Percentiles rank a stretch among this genome's conserved stretches.
These are phyloP conservation scores for Plenodomus biglobosus DNA, from an alignment of 2,329 filamentous ascomycete species.

Conservation along the genomic window DNA sequence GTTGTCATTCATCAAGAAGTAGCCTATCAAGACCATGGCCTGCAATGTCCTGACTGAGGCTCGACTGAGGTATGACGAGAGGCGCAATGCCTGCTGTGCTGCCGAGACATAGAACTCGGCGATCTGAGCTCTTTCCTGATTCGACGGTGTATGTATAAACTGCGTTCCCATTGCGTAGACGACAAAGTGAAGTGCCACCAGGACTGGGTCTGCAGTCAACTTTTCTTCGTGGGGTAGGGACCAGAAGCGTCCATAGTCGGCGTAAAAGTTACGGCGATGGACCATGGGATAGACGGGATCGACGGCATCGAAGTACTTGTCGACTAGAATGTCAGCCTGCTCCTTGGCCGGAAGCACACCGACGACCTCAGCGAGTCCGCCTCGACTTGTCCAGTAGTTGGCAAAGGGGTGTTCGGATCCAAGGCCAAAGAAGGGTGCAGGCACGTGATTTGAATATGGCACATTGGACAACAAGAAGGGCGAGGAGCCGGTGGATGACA, in stretches of 20 bases:
- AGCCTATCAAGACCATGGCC: constrained; percentile 79
- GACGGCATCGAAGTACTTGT: constrained; percentile 61
- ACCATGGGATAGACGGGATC: constrained; percentile 83
- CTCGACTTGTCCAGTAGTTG: constrained; percentile 82
- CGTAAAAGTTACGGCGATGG: constrained; percentile 72
- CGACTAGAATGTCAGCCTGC: constrained; percentile 69
- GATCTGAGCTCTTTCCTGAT: constrained; percentile 68
- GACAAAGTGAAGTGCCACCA: constrained; percentile 72
- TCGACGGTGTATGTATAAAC: constrained; percentile 63
- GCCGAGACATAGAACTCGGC: constrained; percentile 82
- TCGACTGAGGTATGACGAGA: constrained; percentile 75
- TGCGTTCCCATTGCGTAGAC: constrained; percentile 79
- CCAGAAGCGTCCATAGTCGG: constrained; percentile 80
- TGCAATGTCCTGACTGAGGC: constrained; percentile 73
- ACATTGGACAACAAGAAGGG: constrained; percentile 68
- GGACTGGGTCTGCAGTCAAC: constrained; percentile 63
- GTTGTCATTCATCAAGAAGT: constrained; percentile 85
- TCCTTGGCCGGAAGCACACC: constrained; percentile 73
- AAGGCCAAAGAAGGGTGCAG: constrained; percentile 79
- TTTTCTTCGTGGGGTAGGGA: constrained; percentile 60
- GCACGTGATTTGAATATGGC: constrained; percentile 68
- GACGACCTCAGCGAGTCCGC: constrained; percentile 73
- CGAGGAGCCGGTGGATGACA: constrained; percentile 47
- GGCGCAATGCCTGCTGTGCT: constrained; percentile 72
- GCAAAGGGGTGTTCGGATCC: constrained; percentile 77